Evolutionary conservation across 495 filamentous ascomycete species (phyloP).

Genomic region (Durotheca rogersii): DNA sequence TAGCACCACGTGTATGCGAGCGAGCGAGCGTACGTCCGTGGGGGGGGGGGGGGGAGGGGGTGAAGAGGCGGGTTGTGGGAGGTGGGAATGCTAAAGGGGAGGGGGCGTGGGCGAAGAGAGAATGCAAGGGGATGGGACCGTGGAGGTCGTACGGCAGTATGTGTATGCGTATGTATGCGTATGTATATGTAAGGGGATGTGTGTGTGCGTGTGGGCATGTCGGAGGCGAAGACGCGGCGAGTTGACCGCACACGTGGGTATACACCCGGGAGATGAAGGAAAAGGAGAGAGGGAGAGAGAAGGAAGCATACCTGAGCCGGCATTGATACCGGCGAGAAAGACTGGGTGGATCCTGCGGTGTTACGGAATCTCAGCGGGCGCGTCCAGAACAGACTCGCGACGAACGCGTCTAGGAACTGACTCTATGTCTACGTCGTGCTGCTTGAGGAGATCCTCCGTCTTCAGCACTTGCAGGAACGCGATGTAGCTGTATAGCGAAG

Average conservation of each 20-base stretch:
- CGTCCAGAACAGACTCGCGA: too few species aligned
- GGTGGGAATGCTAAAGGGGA: too few species aligned
- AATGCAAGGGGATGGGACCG: too few species aligned
- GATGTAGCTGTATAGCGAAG: constrained; percentile 70
- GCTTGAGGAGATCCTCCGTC: constrained; percentile 52
- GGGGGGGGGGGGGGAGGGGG: not conserved
- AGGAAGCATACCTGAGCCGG: constrained; percentile 52
- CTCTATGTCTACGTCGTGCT: constrained; percentile 63
- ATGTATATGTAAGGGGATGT: not conserved
- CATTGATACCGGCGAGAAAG: constrained; percentile 73
- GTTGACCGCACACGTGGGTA: too few species aligned
- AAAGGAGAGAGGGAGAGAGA: constrained; percentile 2
- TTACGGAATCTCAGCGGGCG: too few species aligned
- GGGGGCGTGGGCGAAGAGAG: too few species aligned
- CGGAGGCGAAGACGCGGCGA: too few species aligned
- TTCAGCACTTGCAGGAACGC: constrained; percentile 59
- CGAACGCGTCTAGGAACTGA: too few species aligned
- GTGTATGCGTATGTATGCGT: not conserved
- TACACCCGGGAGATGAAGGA: too few species aligned
- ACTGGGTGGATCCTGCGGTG: constrained; percentile 62
- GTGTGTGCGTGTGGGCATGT: not conserved
- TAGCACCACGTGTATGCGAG: too few species aligned
- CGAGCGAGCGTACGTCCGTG: too few species aligned
- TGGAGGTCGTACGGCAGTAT: not conserved
- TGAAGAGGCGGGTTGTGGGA: not conserved